These are phyloP conservation scores for Fraxinus paxiana DNA, from an alignment of 305 asterid species.

Conservation along the genomic window DNA sequence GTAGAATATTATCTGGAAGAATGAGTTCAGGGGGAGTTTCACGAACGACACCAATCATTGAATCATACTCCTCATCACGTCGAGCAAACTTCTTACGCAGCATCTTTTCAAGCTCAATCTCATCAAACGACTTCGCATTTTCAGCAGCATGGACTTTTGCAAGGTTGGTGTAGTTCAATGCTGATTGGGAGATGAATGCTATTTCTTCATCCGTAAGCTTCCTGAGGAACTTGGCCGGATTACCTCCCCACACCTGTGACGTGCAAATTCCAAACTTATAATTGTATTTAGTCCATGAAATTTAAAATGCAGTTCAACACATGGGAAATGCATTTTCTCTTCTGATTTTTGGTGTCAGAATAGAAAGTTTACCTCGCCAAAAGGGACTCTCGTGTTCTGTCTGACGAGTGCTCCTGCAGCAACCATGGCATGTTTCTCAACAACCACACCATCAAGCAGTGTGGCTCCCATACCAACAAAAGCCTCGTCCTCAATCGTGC, in stretches of 20 bases:
- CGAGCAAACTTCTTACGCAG: slow-evolving; percentile 55
- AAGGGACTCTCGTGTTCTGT: slow-evolving; percentile 71
- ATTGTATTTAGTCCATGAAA: background rate
- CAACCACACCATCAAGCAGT: slow-evolving; percentile 84
- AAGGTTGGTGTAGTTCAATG: slow-evolving; percentile 51
- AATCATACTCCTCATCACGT: slow-evolving; percentile 56
- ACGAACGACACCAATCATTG: slow-evolving; percentile 58
- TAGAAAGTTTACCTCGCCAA: slow-evolving; percentile 61
- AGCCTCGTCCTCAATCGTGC: slow-evolving; percentile 81
- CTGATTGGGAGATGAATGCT: slow-evolving; percentile 51
- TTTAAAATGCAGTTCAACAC: background rate
- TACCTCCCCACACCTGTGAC: slow-evolving; percentile 53
- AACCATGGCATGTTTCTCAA: slow-evolving; percentile 86
- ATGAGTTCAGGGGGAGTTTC: slow-evolving; percentile 59
- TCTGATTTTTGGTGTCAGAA: background rate
- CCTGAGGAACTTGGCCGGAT: slow-evolving; percentile 53
- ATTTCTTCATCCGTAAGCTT: slow-evolving; percentile 51
- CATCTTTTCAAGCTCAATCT: slow-evolving; percentile 51
- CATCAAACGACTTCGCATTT: slow-evolving; percentile 51
- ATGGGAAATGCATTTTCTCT: background rate
- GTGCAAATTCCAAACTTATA: background rate
- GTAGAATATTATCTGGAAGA: slow-evolving; percentile 56
- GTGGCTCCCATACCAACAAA: slow-evolving; percentile 92
- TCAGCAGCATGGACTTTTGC: slow-evolving; percentile 62
- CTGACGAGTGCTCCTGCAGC: slow-evolving; percentile 91